Conservation (phyloP, 805 yeast species). For the Pichia thaimueangensis region DNA sequence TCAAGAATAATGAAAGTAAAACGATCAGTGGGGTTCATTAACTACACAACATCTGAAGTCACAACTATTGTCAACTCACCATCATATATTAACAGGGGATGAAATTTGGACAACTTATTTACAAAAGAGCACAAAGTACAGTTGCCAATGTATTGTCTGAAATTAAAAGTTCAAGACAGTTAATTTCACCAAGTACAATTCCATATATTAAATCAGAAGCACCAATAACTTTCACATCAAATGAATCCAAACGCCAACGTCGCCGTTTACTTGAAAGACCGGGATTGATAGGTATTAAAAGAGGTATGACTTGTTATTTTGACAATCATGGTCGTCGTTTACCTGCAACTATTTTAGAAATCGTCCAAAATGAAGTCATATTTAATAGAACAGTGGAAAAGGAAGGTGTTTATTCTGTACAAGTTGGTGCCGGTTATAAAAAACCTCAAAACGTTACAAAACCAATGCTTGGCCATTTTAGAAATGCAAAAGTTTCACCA, state of each 20-base stretch:
- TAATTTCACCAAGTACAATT: conserved; percentile 44
- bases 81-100: too few species aligned
- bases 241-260: conserved; percentile 62
- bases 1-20: too few species aligned
- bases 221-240: conserved; percentile 57
- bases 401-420: conserved; percentile 81
- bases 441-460: conserved; percentile 59
- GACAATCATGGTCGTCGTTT: conserved; percentile 59
- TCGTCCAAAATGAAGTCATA: conserved; percentile 83
- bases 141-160: conserved; percentile 1
- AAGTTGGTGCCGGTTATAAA: conserved; percentile 71
- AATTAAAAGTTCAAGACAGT: conserved; percentile 14
- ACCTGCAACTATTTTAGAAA: conserved; percentile 84
- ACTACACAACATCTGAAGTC: too few species aligned
- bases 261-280: conserved; percentile 70
- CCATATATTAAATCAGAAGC: conserved; percentile 41
- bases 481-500: conserved; percentile 77
- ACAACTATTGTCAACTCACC: too few species aligned
- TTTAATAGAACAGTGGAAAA: conserved; percentile 60
- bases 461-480: conserved; percentile 67
- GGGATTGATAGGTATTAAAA: conserved; percentile 76
- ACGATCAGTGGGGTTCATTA: too few species aligned
- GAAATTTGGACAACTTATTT: conserved; percentile 1
- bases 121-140: conserved; percentile 9
- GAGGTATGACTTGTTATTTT: conserved; percentile 87